These are phyloP conservation scores for Tetrastigma voinierianum DNA, from an alignment of 164 flowering plant species.

Conservation along the genomic window DNA sequence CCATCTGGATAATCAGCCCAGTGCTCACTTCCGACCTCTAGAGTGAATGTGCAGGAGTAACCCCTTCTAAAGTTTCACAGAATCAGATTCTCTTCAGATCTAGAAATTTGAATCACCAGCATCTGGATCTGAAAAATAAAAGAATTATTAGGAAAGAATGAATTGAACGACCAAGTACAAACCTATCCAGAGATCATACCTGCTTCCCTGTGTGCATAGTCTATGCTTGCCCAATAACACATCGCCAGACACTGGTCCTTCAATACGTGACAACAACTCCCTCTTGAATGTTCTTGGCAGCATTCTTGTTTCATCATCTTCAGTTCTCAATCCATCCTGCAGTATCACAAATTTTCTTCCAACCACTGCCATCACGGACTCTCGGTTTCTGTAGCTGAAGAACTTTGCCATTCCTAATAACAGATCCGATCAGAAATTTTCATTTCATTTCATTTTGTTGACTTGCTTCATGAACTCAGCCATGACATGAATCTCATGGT, in stretches of 20 bases:
- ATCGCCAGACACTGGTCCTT: slow-evolving; percentile 20
- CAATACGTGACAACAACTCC: slow-evolving; percentile 23
- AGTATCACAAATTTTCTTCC: slow-evolving; percentile 8
- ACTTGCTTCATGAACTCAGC: slow-evolving; percentile 10
- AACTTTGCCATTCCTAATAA: slow-evolving; percentile 18
- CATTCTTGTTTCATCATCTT: slow-evolving; percentile 7
- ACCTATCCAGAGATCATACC: slow-evolving; percentile 19
- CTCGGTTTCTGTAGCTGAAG: slow-evolving; percentile 12
- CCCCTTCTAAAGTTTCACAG: slow-evolving; percentile 24
- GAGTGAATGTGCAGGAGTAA: slow-evolving; percentile 24
- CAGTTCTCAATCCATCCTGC: slow-evolving; percentile 14
- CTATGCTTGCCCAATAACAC: slow-evolving; percentile 19
- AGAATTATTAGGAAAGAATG: background rate
- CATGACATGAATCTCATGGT: too few species aligned
- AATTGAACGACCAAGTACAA: background rate
- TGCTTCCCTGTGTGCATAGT: slow-evolving; percentile 13
- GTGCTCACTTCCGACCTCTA: slow-evolving; percentile 29
- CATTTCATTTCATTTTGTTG: slow-evolving; percentile 11
- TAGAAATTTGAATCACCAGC: slow-evolving; percentile 17
- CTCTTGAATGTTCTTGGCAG: slow-evolving; percentile 8
- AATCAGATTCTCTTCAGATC: slow-evolving; percentile 24
- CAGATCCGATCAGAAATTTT: slow-evolving; percentile 25
- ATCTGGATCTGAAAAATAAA: slow-evolving; percentile 28
- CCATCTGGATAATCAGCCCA: slow-evolving; percentile 27
- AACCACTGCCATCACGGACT: slow-evolving; percentile 9